Base-by-base conservation (phyloP, 108 stramenopile species). In the Cyclotella sp. region DNA sequence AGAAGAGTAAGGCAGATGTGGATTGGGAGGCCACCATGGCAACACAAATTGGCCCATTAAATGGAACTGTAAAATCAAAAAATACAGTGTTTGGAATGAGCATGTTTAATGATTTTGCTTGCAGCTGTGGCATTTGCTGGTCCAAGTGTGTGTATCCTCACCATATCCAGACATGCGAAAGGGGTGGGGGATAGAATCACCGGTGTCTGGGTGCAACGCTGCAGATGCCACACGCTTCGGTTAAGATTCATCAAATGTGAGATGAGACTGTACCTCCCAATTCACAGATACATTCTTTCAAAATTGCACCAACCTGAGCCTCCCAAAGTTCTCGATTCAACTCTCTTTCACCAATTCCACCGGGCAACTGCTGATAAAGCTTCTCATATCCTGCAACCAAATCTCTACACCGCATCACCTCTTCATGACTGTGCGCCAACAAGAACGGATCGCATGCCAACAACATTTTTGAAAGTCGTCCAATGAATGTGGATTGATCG, bases 181-280 rank as follows among this genome's bases (percentile, higher is more conserved):
- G 0, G 89, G 88, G 51, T 51, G 54, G 39, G 92, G 89, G 74
- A 97, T 92, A 29, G 86, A 63, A 69, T 97, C 94, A 19, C 91
- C 92, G 14, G 96, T 96, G 30, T 97, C 96, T 14, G 98, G 98
- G 76, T 98, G 98, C 45, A 97, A 72, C 10, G 97, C 93, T 8
- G 89, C 75, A 28, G 84, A 83, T 1, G 76, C 75, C 34, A 93
- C 79, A 9, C 92, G 78, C 57, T 77, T 60, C 2, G 21, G 44
- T 43, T 39, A 39, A 29, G 22, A 61, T 55, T 44, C 21, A 63
- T 39, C 18, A 30, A 59, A 41, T 12, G 40, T 77, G 26, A 47
- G 74, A 55, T 19, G 21, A 46, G 30, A 64, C 12, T 40, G n/a
- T 22, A 41, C 58, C 0, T 11, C 19, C 15, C 30, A 72, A n/a